Conservation (phyloP, 306 rosid species). For the Cucurbita pepo region DNA sequence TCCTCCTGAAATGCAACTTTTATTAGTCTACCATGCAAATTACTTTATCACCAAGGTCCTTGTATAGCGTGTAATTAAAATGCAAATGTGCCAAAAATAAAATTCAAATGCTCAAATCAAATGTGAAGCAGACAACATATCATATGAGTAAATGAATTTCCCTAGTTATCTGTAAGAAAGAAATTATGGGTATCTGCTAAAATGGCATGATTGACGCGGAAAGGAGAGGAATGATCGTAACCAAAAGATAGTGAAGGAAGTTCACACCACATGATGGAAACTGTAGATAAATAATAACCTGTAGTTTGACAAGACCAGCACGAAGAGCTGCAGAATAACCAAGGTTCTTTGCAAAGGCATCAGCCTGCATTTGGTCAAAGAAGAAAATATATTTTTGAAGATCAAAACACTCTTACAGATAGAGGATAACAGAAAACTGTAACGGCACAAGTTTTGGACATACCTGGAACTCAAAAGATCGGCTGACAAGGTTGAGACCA, state of each 20-base stretch:
- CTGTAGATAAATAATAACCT: slow-evolving; percentile 28
- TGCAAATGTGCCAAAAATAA: neutral
- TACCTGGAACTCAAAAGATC: slow-evolving; percentile 92
- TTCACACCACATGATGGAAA: neutral
- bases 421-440: neutral
- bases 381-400: neutral
- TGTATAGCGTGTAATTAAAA: neutral
- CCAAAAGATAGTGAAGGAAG: neutral
- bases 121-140: neutral
- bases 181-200: neutral
- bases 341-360: slow-evolving; percentile 71
- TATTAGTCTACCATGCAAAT: neutral
- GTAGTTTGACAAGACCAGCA: slow-evolving; percentile 66
- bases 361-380: slow-evolving; percentile 44
- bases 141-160: neutral
- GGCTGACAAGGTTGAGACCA: slow-evolving; percentile 83
- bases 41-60: neutral
- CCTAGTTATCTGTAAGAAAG: neutral
- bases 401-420: neutral
- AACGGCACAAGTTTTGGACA: neutral
- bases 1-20: slow-evolving; percentile 47
- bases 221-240: neutral
- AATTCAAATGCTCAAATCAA: neutral
- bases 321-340: slow-evolving; percentile 57
- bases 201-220: neutral